These are phyloP conservation scores for Xylariaceae sp. DNA, from an alignment of 2,329 filamentous ascomycete species.

Conservation along the genomic window DNA sequence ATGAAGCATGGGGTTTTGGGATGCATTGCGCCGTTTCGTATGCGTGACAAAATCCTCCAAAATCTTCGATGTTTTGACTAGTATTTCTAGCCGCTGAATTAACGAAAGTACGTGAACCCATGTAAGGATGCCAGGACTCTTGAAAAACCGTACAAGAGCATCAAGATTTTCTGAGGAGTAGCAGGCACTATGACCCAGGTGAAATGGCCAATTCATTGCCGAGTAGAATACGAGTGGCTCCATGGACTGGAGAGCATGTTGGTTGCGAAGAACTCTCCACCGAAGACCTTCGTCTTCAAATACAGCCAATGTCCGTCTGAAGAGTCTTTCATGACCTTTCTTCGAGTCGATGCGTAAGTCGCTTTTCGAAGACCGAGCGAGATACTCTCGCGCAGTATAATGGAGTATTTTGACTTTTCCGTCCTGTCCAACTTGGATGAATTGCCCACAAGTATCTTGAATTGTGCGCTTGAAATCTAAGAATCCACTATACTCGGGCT, in stretches of 20 bases:
- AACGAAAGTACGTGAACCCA: slow-evolving; percentile 16
- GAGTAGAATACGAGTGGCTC: slow-evolving; percentile 11
- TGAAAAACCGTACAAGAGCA: slow-evolving; percentile 9
- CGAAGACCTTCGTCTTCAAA: slow-evolving; percentile 3
- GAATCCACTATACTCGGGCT: slow-evolving; percentile 9
- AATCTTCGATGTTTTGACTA: slow-evolving; percentile 7
- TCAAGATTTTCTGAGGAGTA: not conserved
- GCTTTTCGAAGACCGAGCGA: slow-evolving; percentile 5
- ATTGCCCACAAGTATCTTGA: slow-evolving; percentile 14
- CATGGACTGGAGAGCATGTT: not conserved
- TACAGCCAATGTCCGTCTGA: not conserved
- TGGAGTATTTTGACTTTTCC: slow-evolving; percentile 11
- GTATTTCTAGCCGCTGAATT: slow-evolving; percentile 3
- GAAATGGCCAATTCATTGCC: slow-evolving; percentile 10
- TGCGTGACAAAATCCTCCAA: not conserved
- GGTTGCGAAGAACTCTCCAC: too few relatives aligned
- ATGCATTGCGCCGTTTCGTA: not conserved
- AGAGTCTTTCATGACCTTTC: slow-evolving; percentile 1
- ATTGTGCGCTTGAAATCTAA: slow-evolving; percentile 13
- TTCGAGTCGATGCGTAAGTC: slow-evolving; percentile 2
- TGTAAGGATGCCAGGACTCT: slow-evolving; percentile 1
- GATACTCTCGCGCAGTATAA: slow-evolving; percentile 17
- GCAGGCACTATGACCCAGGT: not conserved
- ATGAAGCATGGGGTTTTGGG: not conserved
- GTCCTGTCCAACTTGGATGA: slow-evolving; percentile 11